phyloP scores from a whole-genome alignment of 306 rosid genomes.

The Fragaria ananassa region DNA sequence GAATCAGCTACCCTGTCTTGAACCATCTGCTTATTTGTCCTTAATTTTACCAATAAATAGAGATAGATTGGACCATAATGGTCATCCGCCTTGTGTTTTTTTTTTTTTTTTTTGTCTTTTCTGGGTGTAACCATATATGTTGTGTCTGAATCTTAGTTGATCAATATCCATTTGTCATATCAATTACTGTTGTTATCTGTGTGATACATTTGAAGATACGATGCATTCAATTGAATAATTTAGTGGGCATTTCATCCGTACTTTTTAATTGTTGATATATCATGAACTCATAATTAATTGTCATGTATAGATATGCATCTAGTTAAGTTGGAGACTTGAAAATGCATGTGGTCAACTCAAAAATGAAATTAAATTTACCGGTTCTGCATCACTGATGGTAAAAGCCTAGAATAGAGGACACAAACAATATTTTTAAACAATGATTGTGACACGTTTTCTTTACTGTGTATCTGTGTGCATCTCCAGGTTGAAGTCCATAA shows the following conservation, averaged over 20 bases:
- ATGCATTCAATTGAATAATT: background rate
- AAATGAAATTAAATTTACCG: background rate
- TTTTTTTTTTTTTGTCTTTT: background rate
- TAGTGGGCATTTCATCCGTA: background rate
- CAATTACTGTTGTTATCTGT: background rate
- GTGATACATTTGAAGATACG: background rate
- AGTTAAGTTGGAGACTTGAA: background rate
- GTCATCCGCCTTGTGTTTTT: background rate
- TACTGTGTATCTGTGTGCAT: background rate
- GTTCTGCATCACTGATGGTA: background rate
- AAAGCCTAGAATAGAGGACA: background rate
- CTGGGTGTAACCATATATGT: background rate
- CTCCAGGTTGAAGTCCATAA: slow-evolving; percentile 9
- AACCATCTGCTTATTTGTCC: background rate
- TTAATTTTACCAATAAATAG: background rate
- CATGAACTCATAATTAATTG: background rate
- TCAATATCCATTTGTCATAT: background rate
- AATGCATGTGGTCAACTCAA: background rate
- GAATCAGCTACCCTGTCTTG: background rate
- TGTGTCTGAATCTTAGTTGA: background rate
- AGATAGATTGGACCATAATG: background rate
- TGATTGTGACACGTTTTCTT: background rate
- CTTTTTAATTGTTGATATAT: background rate
- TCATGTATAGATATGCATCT: background rate
- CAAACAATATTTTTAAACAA: background rate